Percentiles rank a stretch among this genome's conserved stretches.
Conservation (phyloP, 164 flowering plant species). For the Pachysandra terminalis region DNA sequence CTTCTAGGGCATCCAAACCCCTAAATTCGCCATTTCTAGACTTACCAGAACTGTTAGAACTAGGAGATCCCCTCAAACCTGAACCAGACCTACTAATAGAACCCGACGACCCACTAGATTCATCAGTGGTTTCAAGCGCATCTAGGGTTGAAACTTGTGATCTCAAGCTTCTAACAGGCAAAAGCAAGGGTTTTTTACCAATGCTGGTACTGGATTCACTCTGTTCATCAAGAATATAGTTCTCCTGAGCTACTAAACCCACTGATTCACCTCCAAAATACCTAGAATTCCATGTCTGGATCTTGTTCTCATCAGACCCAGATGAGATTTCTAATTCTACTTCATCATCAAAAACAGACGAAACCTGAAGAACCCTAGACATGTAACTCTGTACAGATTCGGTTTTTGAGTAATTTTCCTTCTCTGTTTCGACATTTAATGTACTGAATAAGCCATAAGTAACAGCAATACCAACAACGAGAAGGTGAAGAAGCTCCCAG, state of each 20-base stretch:
- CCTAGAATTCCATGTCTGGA: slow-evolving; percentile 74
- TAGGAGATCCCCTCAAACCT: slow-evolving; percentile 17
- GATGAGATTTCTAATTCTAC: slow-evolving; percentile 35
- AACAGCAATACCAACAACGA: slow-evolving; percentile 85
- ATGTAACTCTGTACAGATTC: slow-evolving; percentile 59
- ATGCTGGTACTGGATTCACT: slow-evolving; percentile 16
- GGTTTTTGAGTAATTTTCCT: slow-evolving; percentile 30
- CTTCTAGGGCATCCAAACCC: slow-evolving; percentile 20
- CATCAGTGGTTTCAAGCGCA: slow-evolving; percentile 12
- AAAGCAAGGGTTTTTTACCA: slow-evolving; percentile 49
- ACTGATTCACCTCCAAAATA: slow-evolving; percentile 52
- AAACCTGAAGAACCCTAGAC: slow-evolving; percentile 67
- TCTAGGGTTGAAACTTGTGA: slow-evolving; percentile 38
- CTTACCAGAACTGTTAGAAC: slow-evolving; percentile 15
- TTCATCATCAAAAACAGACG: slow-evolving; percentile 80
- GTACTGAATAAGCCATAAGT: slow-evolving; percentile 88
- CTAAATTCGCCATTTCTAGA: slow-evolving; percentile 25
- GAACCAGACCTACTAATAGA: slow-evolving; percentile 29
- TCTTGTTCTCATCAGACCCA: slow-evolving; percentile 42
- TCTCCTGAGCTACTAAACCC: slow-evolving; percentile 49
- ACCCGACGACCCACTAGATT: slow-evolving; percentile 15
- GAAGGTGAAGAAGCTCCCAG: slow-evolving; percentile 91
- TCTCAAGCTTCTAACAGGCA: slow-evolving; percentile 87
- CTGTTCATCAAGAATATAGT: slow-evolving; percentile 33
- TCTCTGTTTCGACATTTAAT: slow-evolving; percentile 46